Evolutionary conservation across 495 filamentous ascomycete genomes (phyloP).

Genomic region (Trichoderma virens): DNA sequence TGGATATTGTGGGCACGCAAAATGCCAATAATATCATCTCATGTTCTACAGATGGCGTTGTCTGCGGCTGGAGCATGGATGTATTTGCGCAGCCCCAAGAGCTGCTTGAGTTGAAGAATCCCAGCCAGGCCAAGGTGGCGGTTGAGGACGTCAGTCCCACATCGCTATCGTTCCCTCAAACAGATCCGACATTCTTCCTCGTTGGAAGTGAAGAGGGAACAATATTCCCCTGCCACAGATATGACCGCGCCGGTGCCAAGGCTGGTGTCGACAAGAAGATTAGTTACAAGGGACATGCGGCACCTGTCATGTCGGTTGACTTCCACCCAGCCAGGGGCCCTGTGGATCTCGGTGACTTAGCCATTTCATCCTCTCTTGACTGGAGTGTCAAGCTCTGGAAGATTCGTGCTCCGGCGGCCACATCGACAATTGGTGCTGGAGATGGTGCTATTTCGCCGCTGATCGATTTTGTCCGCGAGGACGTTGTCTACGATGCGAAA

Average conservation of each 20-base stretch:
- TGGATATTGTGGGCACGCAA: constrained; percentile 94
- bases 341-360: constrained; percentile 90
- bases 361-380: constrained; percentile 78
- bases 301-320: constrained; percentile 90
- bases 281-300: constrained; percentile 78
- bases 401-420: constrained; percentile 68
- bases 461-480: constrained; percentile 83
- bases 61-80: constrained; percentile 94
- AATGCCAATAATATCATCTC: constrained; percentile 98
- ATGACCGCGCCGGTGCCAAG: constrained; percentile 93
- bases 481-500: constrained; percentile 88
- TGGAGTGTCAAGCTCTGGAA: constrained; percentile 98
- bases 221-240: constrained; percentile 93
- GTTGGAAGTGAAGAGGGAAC: constrained; percentile 93
- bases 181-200: constrained; percentile 95
- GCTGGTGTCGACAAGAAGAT: constrained; percentile 85
- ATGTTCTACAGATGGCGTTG: constrained; percentile 89
- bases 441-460: constrained; percentile 57
- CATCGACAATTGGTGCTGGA: constrained; percentile 45
- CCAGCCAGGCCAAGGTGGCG: constrained; percentile 71
- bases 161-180: constrained; percentile 91
- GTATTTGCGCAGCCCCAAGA: constrained; percentile 96
- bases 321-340: constrained; percentile 90
- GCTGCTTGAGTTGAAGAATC: constrained; percentile 73
- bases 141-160: constrained; percentile 86